Evolutionary conservation across 768 basidiomycete genomes (phyloP).

Genomic region (Hygrocybe punicea): DNA sequence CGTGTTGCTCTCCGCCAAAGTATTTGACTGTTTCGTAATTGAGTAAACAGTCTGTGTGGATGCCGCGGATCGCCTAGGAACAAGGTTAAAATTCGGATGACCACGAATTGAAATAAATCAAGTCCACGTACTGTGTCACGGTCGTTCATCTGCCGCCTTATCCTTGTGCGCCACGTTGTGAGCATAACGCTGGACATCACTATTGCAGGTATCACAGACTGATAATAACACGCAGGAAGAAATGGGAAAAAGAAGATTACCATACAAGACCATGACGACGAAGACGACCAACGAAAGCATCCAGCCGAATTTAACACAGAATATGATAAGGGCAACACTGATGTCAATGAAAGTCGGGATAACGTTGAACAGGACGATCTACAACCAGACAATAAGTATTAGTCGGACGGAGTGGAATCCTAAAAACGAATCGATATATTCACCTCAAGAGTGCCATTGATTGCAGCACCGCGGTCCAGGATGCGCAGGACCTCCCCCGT

Average conservation of each 20-base stretch:
- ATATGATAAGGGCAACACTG: constrained; percentile 63
- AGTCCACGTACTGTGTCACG: constrained; percentile 58
- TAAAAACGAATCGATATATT: constrained; percentile 2
- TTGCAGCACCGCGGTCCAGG: constrained; percentile 78
- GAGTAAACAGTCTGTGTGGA: constrained; percentile 76
- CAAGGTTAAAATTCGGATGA: background rate
- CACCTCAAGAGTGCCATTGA: constrained; percentile 77
- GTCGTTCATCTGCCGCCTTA: constrained; percentile 80
- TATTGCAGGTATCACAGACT: constrained; percentile 18
- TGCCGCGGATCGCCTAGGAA: constrained; percentile 66
- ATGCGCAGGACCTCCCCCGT: constrained; percentile 84
- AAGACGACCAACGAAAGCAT: constrained; percentile 63
- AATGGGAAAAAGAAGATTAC: constrained; percentile 41
- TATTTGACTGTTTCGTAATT: constrained; percentile 88
- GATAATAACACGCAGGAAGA: background rate
- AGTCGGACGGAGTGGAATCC: background rate
- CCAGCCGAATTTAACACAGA: constrained; percentile 63
- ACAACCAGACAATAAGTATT: constrained; percentile 7
- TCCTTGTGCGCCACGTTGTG: constrained; percentile 68
- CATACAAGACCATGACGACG: constrained; percentile 69
- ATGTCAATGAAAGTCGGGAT: constrained; percentile 82
- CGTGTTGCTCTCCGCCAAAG: constrained; percentile 82
- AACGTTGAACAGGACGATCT: constrained; percentile 82
- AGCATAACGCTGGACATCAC: constrained; percentile 52
- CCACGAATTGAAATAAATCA: background rate